Base-by-base conservation (phyloP, 805 yeast species). In the Saccharomycopsis selenospora region DNA sequence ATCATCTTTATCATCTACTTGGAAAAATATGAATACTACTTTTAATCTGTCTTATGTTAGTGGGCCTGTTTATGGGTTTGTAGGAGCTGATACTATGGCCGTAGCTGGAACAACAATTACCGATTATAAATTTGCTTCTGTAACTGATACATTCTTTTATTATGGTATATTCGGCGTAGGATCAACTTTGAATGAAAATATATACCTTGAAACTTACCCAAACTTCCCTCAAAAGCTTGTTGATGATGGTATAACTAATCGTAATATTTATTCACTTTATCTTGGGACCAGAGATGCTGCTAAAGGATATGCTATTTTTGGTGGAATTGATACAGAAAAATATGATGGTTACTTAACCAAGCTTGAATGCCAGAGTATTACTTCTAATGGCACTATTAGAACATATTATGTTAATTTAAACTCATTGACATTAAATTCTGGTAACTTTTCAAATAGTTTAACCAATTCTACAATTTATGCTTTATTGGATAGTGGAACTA, bases 321-420 rank as follows among this genome's bases (percentile, higher is more conserved):
- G 83, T 17, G 83, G 76, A 18, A 68, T 77, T 24, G 82, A 78
- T 55, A 68, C 67, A 40, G 64, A 71, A 44, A 74, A 72, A 59
- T 77, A 68, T 58, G 28, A 58, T 0, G 82, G 81, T 14, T 52
- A 58, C 22, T 61, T 76, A 20, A 55, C 38, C 4, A 46, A 38
- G 20, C 24, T 48, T 8, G 48, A 46, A 4, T 43, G 44, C 25
- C 46, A 43, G 3, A 43, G 38, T 18, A 44, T 43, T 22, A 22
- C 42, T 28, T 41, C 36, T 1, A 38, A 22, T 11, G 49, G 41
- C 6, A 14, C 33, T 4, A 20, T 43, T n/a, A 46, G 23, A 24
- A 40, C 28, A 22, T 50, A 50, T 25, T 50, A 46, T 45, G 46
- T 36, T 7, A 41, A 43, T 25, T 25, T 50, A 11, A 18, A 42